Percentiles rank a stretch among this genome's conserved stretches.
Evolutionary conservation across 2,329 filamentous ascomycete genomes (phyloP).

Genomic region (Nemania abortiva): DNA sequence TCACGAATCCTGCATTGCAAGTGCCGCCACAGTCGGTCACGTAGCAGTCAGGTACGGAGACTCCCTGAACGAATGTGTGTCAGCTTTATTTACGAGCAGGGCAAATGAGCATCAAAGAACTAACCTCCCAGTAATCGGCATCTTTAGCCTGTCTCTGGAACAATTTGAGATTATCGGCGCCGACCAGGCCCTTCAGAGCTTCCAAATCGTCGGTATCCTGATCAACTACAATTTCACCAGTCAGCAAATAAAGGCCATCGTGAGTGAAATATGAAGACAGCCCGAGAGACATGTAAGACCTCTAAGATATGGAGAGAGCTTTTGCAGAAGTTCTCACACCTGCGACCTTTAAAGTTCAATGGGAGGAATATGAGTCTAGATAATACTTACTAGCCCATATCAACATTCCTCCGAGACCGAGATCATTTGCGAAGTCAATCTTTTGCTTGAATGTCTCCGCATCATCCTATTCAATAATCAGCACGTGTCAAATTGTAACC

Average conservation of each 20-base stretch:
- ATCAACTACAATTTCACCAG: background rate
- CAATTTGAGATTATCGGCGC: background rate
- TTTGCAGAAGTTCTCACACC: background rate
- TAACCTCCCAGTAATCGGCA: slow-evolving; percentile 1
- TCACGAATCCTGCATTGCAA: slow-evolving; percentile 16
- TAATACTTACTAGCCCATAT: slow-evolving; percentile 49
- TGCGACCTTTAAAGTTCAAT: background rate
- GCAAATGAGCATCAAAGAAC: background rate
- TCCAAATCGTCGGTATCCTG: slow-evolving; percentile 8
- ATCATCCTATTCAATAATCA: slow-evolving; percentile 52
- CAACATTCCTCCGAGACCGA: slow-evolving; percentile 51
- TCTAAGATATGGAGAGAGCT: background rate
- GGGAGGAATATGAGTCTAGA: background rate
- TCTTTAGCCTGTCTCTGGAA: background rate
- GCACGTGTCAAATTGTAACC: background rate
- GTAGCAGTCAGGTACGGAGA: slow-evolving; percentile 2
- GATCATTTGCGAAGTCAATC: slow-evolving; percentile 49
- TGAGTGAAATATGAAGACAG: background rate
- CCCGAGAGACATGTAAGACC: background rate
- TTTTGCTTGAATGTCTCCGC: slow-evolving; percentile 53
- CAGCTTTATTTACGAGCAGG: background rate
- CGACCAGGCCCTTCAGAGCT: background rate
- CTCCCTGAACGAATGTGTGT: background rate
- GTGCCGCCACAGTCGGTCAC: slow-evolving; percentile 18
- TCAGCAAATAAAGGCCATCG: background rate